These are phyloP conservation scores for Allium fistulosum DNA, from an alignment of 106 monocot species.

Conservation along the genomic window DNA sequence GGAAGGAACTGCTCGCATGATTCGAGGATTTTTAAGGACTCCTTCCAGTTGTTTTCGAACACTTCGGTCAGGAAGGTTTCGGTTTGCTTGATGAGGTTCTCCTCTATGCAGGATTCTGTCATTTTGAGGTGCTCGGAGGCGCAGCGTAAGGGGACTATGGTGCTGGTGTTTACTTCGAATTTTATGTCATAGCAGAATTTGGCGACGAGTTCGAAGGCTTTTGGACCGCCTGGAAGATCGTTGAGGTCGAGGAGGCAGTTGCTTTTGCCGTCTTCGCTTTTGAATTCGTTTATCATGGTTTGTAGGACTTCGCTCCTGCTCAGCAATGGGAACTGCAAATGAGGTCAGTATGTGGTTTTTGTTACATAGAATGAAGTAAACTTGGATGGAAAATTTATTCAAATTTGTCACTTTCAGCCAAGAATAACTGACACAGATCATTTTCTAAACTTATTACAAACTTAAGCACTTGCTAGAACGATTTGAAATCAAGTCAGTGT, in stretches of 20 bases:
- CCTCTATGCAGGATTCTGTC: constrained; percentile 38
- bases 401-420: too few species aligned
- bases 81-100: constrained; percentile 36
- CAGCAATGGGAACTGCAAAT: constrained; percentile 47
- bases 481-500: too few species aligned
- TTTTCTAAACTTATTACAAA: too few species aligned
- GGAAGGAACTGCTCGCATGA: constrained; percentile 35
- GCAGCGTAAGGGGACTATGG: constrained; percentile 39
- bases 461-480: too few species aligned
- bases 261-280: constrained; percentile 14
- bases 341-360: neutral
- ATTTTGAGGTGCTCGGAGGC: constrained; percentile 47
- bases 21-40: constrained; percentile 39
- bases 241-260: constrained; percentile 29
- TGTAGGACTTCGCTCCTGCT: constrained; percentile 36
- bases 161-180: constrained; percentile 40
- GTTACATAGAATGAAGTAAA: too few species aligned
- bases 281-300: constrained; percentile 35
- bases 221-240: constrained; percentile 53
- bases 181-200: constrained; percentile 54
- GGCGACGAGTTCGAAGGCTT: constrained; percentile 47
- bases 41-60: constrained; percentile 34
- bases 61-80: constrained; percentile 45
- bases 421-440: too few species aligned
- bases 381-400: too few species aligned